Evolutionary conservation across 2,329 filamentous ascomycete species (phyloP), one percentile per base, ranked within the genome.

Genomic region (Trichoderma simmonsii): DNA sequence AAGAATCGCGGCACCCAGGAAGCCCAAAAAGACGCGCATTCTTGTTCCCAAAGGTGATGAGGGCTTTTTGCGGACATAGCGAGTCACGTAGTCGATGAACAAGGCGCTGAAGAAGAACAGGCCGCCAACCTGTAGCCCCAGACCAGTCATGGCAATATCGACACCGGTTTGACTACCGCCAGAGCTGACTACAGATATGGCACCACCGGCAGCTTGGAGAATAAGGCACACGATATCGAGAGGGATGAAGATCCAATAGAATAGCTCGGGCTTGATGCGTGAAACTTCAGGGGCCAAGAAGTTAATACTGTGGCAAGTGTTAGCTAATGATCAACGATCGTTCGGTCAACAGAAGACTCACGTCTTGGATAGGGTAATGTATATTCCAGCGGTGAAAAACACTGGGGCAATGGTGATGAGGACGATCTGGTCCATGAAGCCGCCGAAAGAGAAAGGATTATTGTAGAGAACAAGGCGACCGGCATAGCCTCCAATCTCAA

Each of bases 391-490:
- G 4, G 75, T 77, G 83, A 89, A 80, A 56, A 77, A 81, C 0
- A 81, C 77, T 0, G 80, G 80, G 0, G 72, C 77, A 12, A 70
- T 73, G 1, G 86, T 89, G 48, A 91, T 83, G 76, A 86, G 89
- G 85, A 85, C 82, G 72, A 91, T 90, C 77, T 92, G 88, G n/a
- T 91, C 85, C 75, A 91, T 83, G 76, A 92, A 92, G 0, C 85
- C 87, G 9, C 76, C 77, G 75, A 90, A 86, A 57, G 77, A 80
- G 76, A 89, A 92, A 0, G 89, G 87, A 72, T 91, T 87, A 39
- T 85, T 73, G 73, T 87, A 82, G 59, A 90, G 81, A 70, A 88
- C 77, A 32, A 91, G 80, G 3, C 90, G 84, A 2, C 88, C 90
- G 1, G 81, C 80, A 73, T 92, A 92, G 32, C 90, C 90, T 34